A percentile compares a stretch with the other conserved stretches of the same genome.
Evolutionary conservation across 2,329 filamentous ascomycete species (phyloP).

Genomic region (Colletotrichum sp.): DNA sequence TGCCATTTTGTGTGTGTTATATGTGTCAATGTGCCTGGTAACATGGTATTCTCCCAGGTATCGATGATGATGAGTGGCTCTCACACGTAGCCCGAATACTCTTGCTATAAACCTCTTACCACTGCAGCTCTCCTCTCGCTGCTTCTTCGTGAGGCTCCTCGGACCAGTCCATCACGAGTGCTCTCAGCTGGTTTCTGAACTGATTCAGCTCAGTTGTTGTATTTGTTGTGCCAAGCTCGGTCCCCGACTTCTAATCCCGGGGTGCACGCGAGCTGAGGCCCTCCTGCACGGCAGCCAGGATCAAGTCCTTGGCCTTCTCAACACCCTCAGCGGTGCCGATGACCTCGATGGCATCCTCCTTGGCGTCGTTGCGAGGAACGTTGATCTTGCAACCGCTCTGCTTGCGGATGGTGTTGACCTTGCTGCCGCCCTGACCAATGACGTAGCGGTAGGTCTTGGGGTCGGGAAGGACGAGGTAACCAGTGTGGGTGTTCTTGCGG

Average conservation of each 20-base stretch:
- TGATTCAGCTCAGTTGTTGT: neutral
- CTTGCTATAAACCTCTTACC: neutral
- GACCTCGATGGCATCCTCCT: conserved; percentile 87
- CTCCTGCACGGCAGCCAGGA: conserved; percentile 79
- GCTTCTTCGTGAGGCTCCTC: neutral
- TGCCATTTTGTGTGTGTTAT: neutral
- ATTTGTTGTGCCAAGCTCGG: neutral
- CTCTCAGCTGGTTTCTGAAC: neutral
- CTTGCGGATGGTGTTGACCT: conserved; percentile 91
- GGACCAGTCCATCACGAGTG: neutral
- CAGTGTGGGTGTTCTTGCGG: conserved; percentile 71
- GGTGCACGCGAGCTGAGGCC: conserved; percentile 40
- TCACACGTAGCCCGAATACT: neutral
- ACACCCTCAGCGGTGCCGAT: conserved; percentile 79
- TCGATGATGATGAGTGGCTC: neutral
- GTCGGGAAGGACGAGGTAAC: conserved; percentile 89
- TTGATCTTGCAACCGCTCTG: conserved; percentile 94
- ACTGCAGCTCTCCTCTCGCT: neutral
- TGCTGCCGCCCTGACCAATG: conserved; percentile 85
- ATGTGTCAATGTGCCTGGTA: neutral
- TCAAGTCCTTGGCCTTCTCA: conserved; percentile 86
- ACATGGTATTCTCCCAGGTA: neutral
- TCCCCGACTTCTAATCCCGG: conserved; percentile 9
- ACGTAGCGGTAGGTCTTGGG: conserved; percentile 88
- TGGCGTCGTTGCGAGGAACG: conserved; percentile 80